Evolutionary conservation across 2,329 filamentous ascomycete genomes (phyloP).

Genomic region (Amesomyces nigricolor): DNA sequence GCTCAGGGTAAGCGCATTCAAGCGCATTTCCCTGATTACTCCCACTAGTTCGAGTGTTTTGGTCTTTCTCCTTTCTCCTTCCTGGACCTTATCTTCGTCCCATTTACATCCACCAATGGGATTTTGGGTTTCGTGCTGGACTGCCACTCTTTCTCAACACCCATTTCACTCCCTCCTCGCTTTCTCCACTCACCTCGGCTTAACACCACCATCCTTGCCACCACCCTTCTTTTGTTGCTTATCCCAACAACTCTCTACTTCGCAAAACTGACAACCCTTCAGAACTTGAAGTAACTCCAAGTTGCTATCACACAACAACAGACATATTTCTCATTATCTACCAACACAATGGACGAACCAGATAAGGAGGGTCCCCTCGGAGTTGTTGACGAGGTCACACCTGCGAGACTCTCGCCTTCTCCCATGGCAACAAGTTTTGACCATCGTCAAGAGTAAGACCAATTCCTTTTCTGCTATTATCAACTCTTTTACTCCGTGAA

Average conservation of each 20-base stretch:
- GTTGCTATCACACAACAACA: neutral
- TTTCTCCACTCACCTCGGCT: neutral
- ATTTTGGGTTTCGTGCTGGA: too few species aligned
- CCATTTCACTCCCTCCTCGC: too few species aligned
- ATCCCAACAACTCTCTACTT: neutral
- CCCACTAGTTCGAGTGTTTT: neutral
- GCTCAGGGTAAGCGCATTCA: conserved; percentile 9
- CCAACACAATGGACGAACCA: neutral
- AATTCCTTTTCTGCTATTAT: too few species aligned
- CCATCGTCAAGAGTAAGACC: conserved; percentile 14
- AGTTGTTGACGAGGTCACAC: neutral
- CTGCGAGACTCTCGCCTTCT: conserved; percentile 1
- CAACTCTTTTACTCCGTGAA: too few species aligned
- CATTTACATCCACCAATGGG: neutral
- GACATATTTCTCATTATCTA: neutral
- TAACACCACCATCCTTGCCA: neutral
- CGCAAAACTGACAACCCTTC: too few species aligned
- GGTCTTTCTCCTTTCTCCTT: conserved; percentile 5
- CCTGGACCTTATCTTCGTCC: neutral
- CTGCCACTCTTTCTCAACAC: too few species aligned
- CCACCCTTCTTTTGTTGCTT: neutral
- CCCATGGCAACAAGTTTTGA: conserved; percentile 4
- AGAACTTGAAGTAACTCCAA: too few species aligned
- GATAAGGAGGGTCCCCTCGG: neutral
- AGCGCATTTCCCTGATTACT: neutral